phyloP scores from a whole-genome alignment of 1,139 yeast species.

The Protomyces macrosporus region DNA sequence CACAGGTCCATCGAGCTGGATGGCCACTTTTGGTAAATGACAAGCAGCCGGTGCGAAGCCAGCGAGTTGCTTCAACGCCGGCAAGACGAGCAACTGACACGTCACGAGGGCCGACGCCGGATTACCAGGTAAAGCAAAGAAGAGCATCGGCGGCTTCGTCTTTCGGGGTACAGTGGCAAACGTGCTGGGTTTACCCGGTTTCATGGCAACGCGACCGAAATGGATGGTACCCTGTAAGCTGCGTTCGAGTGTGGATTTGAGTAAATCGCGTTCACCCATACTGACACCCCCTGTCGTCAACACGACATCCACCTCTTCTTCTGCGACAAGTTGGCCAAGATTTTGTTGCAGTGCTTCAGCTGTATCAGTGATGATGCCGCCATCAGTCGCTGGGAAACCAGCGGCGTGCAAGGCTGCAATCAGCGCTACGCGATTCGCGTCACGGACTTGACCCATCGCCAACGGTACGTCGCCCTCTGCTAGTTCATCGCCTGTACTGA shows the following conservation, averaged over 20 bases:
- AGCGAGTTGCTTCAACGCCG: constrained; percentile 41
- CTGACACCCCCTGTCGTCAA: constrained; percentile 54
- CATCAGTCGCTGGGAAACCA: constrained; percentile 42
- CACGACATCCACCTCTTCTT: constrained; percentile 40
- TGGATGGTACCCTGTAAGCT: constrained; percentile 44
- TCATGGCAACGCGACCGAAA: constrained; percentile 52
- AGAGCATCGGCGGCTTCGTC: constrained; percentile 31
- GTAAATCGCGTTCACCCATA: constrained; percentile 50
- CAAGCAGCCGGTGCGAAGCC: constrained; percentile 34
- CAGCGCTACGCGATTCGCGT: constrained; percentile 47
- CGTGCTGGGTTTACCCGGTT: constrained; percentile 54
- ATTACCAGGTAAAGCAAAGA: constrained; percentile 51
- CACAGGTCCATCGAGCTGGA: constrained; percentile 27
- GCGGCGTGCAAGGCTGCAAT: constrained; percentile 38
- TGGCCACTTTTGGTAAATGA: constrained; percentile 13
- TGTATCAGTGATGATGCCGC: constrained; percentile 45
- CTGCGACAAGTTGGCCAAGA: constrained; percentile 36
- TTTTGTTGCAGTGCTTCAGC: constrained; percentile 34
- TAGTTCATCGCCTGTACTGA: constrained; percentile 51
- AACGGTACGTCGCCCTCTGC: constrained; percentile 33
- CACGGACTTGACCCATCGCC: constrained; percentile 46
- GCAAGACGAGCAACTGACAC: constrained; percentile 46
- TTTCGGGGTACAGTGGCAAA: constrained; percentile 43
- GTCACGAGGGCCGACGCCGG: constrained; percentile 52
- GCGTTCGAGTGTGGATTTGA: constrained; percentile 47